Evolutionary conservation across 2,329 filamentous ascomycete genomes (phyloP).

Genomic region (Colletotrichum sp.): DNA sequence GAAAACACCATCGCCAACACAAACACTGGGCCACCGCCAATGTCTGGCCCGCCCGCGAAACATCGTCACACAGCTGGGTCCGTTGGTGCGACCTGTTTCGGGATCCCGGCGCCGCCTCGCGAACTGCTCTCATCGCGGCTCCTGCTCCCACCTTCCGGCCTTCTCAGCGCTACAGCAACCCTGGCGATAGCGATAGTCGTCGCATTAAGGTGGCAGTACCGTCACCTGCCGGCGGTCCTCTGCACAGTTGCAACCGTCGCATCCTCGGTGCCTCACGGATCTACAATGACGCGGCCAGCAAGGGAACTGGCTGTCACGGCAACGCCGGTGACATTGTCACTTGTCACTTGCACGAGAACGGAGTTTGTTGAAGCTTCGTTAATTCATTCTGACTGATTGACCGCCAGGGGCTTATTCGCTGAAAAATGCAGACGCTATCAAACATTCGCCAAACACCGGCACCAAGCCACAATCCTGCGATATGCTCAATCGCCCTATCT

Average conservation of each 20-base stretch:
- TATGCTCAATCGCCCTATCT: not conserved
- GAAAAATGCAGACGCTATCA: not conserved
- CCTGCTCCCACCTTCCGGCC: not conserved
- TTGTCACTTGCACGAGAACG: not conserved
- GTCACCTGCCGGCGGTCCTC: not conserved
- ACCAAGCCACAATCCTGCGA: not conserved
- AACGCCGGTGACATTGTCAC: not conserved
- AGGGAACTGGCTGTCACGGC: not conserved
- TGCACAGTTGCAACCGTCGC: not conserved
- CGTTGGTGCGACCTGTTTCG: conserved; percentile 10
- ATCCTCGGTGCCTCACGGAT: not conserved
- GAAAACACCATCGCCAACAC: not conserved
- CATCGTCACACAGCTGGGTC: not conserved
- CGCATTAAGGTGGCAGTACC: not conserved
- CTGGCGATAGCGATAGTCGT: not conserved
- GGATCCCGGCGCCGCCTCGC: not conserved
- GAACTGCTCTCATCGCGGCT: not conserved
- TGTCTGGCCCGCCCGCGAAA: not conserved
- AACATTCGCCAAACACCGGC: not conserved
- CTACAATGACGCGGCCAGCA: conserved; percentile 7
- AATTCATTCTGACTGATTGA: not conserved
- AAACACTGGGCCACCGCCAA: not conserved
- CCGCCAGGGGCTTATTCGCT: not conserved
- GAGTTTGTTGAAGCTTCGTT: not conserved
- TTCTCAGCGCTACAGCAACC: not conserved